Conservation (phyloP, 2,329 filamentous ascomycete genomes). For the Nothopassalora personata region DNA sequence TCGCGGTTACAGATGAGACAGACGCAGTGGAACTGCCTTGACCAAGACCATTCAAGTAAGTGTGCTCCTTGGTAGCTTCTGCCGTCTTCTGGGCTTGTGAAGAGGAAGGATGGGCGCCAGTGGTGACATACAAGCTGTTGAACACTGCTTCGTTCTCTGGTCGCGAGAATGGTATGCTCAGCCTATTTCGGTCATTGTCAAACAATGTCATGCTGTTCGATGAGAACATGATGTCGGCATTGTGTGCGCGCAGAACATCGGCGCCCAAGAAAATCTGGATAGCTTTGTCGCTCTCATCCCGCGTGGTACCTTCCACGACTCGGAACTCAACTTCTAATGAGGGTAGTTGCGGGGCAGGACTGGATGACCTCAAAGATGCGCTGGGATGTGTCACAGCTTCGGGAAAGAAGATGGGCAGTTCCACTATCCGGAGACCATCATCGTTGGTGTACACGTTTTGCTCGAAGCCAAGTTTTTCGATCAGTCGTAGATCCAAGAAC, state of each 20-base stretch:
- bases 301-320: slow-evolving; percentile 53
- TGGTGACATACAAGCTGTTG: slow-evolving; percentile 65
- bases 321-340: slow-evolving; percentile 75
- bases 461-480: slow-evolving; percentile 68
- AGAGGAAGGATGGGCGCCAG: slow-evolving; percentile 15
- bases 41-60: slow-evolving; percentile 31
- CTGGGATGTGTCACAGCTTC: slow-evolving; percentile 75
- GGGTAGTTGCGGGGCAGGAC: slow-evolving; percentile 73
- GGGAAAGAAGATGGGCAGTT: slow-evolving; percentile 78
- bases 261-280: slow-evolving; percentile 89
- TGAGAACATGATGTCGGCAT: slow-evolving; percentile 85
- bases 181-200: slow-evolving; percentile 77
- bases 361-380: slow-evolving; percentile 65
- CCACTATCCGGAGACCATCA: slow-evolving; percentile 63
- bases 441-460: slow-evolving; percentile 41
- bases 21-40: slow-evolving; percentile 25
- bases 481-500: slow-evolving; percentile 67
- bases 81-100: neutral
- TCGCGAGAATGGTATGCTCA: slow-evolving; percentile 85
- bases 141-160: slow-evolving; percentile 82
- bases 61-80: slow-evolving; percentile 14
- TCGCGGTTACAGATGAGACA: slow-evolving; percentile 24
- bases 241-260: slow-evolving; percentile 78
- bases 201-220: slow-evolving; percentile 84
- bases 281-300: slow-evolving; percentile 49